Conservation (phyloP, 148 eudicot species). For the Rhododendron molle region DNA sequence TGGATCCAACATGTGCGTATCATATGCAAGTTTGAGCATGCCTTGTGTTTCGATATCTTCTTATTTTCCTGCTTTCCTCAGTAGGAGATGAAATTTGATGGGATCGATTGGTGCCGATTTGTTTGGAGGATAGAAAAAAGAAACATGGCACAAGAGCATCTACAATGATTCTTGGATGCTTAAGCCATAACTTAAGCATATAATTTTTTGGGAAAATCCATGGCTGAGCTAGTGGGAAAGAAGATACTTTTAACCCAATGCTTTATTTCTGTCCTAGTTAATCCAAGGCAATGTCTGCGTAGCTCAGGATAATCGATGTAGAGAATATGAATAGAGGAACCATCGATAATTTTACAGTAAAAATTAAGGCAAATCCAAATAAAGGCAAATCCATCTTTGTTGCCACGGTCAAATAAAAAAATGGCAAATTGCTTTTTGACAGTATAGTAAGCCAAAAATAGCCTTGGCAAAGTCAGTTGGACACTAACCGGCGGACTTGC, state of each 20-base stretch:
- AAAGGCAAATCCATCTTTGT: neutral
- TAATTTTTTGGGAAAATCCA: neutral
- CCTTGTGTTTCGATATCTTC: neutral
- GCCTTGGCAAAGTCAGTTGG: neutral
- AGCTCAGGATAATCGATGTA: neutral
- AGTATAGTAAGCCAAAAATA: neutral
- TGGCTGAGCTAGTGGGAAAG: neutral
- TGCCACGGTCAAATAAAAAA: neutral
- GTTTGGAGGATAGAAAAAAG: neutral
- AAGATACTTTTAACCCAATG: neutral
- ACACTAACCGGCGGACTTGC: neutral
- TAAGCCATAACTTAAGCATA: neutral
- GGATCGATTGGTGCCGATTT: neutral
- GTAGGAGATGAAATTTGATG: neutral
- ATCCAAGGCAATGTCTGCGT: neutral
- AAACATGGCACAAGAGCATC: neutral
- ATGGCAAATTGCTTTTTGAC: neutral
- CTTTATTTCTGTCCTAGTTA: neutral
- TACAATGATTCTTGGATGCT: neutral
- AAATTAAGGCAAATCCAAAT: no score
- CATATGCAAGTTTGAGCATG: neutral
- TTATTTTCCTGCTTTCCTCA: neutral
- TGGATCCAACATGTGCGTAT: neutral
- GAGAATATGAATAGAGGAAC: neutral
- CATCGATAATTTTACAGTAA: neutral